phyloP scores from a whole-genome alignment of 768 basidiomycete genomes.

The Lenzites betulinus region DNA sequence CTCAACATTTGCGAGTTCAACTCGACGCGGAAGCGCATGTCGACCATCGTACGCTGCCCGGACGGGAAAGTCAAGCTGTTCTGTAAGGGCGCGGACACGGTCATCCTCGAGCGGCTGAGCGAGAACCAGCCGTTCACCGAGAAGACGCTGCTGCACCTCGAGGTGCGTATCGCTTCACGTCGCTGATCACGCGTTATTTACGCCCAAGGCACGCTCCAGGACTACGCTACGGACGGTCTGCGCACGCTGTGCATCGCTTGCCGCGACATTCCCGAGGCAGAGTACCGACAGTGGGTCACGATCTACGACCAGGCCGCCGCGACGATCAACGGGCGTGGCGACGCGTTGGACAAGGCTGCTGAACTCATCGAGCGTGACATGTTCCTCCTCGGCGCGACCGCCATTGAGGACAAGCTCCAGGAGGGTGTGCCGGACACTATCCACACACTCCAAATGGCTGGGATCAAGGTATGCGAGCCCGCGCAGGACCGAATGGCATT shows the following conservation, averaged over 20 bases:
- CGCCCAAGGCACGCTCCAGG: conserved; percentile 44
- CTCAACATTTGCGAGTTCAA: conserved; percentile 99
- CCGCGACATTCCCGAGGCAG: conserved; percentile 87
- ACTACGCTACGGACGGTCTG: conserved; percentile 96
- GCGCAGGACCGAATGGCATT: too few relatives aligned
- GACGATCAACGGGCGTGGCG: conserved; percentile 94
- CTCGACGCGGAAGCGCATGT: conserved; percentile 97
- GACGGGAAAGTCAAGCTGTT: conserved; percentile 93
- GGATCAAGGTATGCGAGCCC: conserved; percentile 71
- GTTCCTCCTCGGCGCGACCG: conserved; percentile 91
- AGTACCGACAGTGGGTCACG: conserved; percentile 85
- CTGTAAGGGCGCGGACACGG: conserved; percentile 97
- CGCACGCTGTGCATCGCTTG: conserved; percentile 96
- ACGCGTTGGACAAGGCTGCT: conserved; percentile 91
- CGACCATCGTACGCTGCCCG: conserved; percentile 84
- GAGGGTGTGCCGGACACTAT: conserved; percentile 99
- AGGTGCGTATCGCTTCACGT: conserved; percentile 48
- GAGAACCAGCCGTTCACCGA: conserved; percentile 85
- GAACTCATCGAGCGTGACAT: conserved; percentile 96
- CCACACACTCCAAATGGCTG: conserved; percentile 96
- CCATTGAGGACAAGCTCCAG: conserved; percentile 98
- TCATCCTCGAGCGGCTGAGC: conserved; percentile 91
- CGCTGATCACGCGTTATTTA: background rate
- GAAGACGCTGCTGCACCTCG: conserved; percentile 85
- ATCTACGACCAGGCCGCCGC: conserved; percentile 92